phyloP scores from a whole-genome alignment of 257 asterid genomes.

The Paraleonurus japonicus region DNA sequence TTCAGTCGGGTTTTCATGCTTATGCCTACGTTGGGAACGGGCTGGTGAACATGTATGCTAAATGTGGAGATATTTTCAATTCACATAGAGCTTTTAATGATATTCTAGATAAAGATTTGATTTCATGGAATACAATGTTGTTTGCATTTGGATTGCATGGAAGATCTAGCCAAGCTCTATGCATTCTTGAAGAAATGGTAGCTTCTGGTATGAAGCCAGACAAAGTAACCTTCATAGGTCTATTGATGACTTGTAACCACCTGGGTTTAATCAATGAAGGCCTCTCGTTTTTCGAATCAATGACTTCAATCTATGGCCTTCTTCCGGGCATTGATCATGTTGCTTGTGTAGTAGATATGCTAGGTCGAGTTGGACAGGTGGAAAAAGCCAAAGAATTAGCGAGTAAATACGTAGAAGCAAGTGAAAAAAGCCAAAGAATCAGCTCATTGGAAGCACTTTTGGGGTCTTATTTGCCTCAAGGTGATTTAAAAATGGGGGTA shows the following conservation, averaged over 20 bases:
- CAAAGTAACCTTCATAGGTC: slow-evolving; percentile 71
- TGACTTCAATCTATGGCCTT: slow-evolving; percentile 44
- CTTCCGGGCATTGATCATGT: slow-evolving; percentile 60
- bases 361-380: slow-evolving; percentile 55
- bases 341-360: slow-evolving; percentile 64
- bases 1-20: slow-evolving; percentile 47
- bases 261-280: slow-evolving; percentile 55
- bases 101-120: slow-evolving; percentile 42
- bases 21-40: slow-evolving; percentile 48
- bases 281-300: slow-evolving; percentile 45
- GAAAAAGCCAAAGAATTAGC: slow-evolving; percentile 53
- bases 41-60: slow-evolving; percentile 62
- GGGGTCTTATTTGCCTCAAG: slow-evolving; percentile 48
- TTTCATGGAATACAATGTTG: slow-evolving; percentile 72
- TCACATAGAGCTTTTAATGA: slow-evolving; percentile 45
- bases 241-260: slow-evolving; percentile 78
- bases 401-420: slow-evolving; percentile 23
- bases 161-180: slow-evolving; percentile 38
- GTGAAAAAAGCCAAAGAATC: not conserved
- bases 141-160: slow-evolving; percentile 65
- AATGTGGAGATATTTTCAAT: slow-evolving; percentile 55
- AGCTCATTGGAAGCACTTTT: slow-evolving; percentile 51
- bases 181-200: slow-evolving; percentile 44
- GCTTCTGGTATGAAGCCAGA: slow-evolving; percentile 60
- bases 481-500: slow-evolving; percentile 34